phyloP scores from a whole-genome alignment of 768 basidiomycete genomes.

The Leccinum rimulosum region DNA sequence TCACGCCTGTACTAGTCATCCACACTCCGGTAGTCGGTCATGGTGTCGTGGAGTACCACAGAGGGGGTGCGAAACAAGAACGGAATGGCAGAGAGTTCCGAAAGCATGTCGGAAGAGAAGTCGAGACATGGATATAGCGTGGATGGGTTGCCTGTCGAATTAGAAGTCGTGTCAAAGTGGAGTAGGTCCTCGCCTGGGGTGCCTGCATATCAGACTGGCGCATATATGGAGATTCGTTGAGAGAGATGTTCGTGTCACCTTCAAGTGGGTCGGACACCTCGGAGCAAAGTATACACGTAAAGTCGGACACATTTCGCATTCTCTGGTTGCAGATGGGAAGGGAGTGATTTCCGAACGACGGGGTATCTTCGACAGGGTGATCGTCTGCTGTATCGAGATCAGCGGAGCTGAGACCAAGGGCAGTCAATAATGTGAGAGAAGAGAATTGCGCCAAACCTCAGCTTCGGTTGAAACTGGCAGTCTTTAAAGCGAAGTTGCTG shows the following conservation, averaged over 20 bases:
- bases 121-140: conserved; percentile 9
- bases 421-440: conserved; percentile 11
- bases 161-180: neutral
- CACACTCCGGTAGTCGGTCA: neutral
- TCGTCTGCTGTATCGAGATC: neutral
- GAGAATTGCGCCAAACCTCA: conserved; percentile 18
- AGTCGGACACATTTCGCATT: conserved; percentile 5
- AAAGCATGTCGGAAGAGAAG: conserved; percentile 10
- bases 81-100: conserved; percentile 31
- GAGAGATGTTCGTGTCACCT: conserved; percentile 20
- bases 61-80: conserved; percentile 28
- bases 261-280: neutral
- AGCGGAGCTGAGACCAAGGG: conserved; percentile 8
- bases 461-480: neutral
- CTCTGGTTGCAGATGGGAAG: conserved; percentile 20
- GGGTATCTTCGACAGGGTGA: neutral
- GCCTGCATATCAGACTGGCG: conserved; percentile 17
- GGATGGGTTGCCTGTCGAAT: neutral
- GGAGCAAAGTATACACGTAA: conserved; percentile 24
- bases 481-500: neutral
- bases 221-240: conserved; percentile 16
- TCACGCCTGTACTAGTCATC: conserved; percentile 8
- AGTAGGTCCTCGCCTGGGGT: conserved; percentile 4
- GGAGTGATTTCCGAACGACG: neutral
- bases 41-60: neutral